Conservation (phyloP, 371 early-diverging fungal species). For the Mucor irregularis region DNA sequence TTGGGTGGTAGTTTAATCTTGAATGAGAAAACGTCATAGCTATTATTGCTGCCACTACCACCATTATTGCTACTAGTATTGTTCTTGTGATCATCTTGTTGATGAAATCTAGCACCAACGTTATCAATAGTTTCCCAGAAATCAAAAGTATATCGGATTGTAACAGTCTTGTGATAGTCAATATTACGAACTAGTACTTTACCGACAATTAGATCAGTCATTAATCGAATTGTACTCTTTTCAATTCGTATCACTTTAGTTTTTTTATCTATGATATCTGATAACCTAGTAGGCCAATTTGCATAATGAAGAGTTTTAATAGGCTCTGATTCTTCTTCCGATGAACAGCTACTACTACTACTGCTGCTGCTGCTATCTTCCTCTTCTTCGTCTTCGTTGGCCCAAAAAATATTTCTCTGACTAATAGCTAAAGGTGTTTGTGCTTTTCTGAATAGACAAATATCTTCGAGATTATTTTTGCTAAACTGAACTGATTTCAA, state of each 20-base stretch:
- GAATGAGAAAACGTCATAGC: slow-evolving; percentile 25
- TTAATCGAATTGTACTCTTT: slow-evolving; percentile 3
- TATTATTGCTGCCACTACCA: too few species aligned
- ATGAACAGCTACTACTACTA: not conserved
- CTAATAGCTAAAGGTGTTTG: slow-evolving; percentile 23
- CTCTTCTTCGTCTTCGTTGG: slow-evolving; percentile 15
- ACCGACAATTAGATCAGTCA: slow-evolving; percentile 25
- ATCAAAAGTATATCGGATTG: slow-evolving; percentile 65
- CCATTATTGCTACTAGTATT: too few species aligned
- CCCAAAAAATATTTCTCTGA: slow-evolving; percentile 23
- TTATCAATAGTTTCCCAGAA: slow-evolving; percentile 57
- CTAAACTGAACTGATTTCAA: slow-evolving; percentile 26
- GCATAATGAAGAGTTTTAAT: slow-evolving; percentile 2
- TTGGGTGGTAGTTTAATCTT: slow-evolving; percentile 24
- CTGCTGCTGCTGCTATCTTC: not conserved
- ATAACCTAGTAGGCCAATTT: slow-evolving; percentile 22
- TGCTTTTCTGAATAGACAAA: slow-evolving; percentile 28
- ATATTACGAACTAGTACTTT: slow-evolving; percentile 69
- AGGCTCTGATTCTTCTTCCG: slow-evolving; percentile 1
- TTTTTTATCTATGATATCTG: slow-evolving; percentile 25
- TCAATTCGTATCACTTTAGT: slow-evolving; percentile 23
- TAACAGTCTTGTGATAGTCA: slow-evolving; percentile 68
- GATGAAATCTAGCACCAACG: slow-evolving; percentile 10
- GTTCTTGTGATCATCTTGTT: slow-evolving; percentile 5
- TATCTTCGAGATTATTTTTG: slow-evolving; percentile 17